phyloP scores from a whole-genome alignment of 2,329 filamentous ascomycete genomes.

The Sphaerulina musiva region DNA sequence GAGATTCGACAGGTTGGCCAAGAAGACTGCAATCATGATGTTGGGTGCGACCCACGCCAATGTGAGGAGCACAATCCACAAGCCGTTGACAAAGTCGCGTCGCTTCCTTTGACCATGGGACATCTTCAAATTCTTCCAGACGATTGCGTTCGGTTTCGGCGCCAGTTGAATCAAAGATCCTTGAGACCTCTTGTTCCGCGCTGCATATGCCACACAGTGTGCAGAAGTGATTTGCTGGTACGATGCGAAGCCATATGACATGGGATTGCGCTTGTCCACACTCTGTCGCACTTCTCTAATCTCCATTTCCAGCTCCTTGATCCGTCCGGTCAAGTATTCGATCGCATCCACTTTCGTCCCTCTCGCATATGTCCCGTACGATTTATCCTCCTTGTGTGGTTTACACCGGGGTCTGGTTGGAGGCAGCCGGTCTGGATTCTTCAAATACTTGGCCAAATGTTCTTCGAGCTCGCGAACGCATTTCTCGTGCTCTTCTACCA shows the following conservation, averaged over 20 bases:
- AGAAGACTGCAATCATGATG: slow-evolving; percentile 86
- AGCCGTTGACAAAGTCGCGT: slow-evolving; percentile 68
- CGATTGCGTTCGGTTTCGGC: slow-evolving; percentile 81
- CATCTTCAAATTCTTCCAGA: slow-evolving; percentile 88
- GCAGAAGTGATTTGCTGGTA: slow-evolving; percentile 84
- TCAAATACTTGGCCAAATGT: slow-evolving; percentile 82
- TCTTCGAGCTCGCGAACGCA: slow-evolving; percentile 76
- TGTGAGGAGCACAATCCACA: slow-evolving; percentile 78
- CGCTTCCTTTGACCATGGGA: slow-evolving; percentile 61
- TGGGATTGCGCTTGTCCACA: slow-evolving; percentile 79
- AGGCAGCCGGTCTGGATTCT: slow-evolving; percentile 75
- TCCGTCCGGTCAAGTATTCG: slow-evolving; percentile 80
- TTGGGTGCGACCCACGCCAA: slow-evolving; percentile 86
- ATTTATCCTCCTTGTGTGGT: slow-evolving; percentile 70
- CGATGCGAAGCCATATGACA: slow-evolving; percentile 90
- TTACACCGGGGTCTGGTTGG: slow-evolving; percentile 68
- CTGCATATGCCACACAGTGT: slow-evolving; percentile 76
- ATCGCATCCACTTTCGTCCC: slow-evolving; percentile 85
- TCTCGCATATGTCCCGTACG: slow-evolving; percentile 49
- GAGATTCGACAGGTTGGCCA: slow-evolving; percentile 77
- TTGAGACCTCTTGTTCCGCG: slow-evolving; percentile 71
- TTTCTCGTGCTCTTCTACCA: slow-evolving; percentile 78
- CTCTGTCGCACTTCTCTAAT: slow-evolving; percentile 76
- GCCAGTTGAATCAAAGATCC: slow-evolving; percentile 73
- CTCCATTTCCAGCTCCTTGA: slow-evolving; percentile 71